Conservation (phyloP, 805 yeast species). For the Naumovozyma castellii region DNA sequence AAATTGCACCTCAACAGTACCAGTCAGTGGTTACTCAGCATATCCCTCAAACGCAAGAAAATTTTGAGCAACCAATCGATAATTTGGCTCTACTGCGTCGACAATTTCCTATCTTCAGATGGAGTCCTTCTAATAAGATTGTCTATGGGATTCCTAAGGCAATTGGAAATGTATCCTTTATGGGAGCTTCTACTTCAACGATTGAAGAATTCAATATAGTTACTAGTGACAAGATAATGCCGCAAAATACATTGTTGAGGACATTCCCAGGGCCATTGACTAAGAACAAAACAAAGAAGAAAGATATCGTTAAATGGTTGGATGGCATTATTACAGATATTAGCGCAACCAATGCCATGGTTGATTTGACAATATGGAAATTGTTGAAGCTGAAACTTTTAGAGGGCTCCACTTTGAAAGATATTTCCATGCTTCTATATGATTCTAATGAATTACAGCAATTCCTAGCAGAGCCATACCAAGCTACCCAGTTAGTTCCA, state of each 20-base stretch:
- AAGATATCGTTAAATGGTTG: slow-evolving; percentile 67
- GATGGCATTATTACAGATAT: slow-evolving; percentile 28
- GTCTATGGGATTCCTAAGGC: slow-evolving; percentile 38
- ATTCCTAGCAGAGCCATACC: slow-evolving; percentile 18
- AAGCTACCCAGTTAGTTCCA: slow-evolving; percentile 10
- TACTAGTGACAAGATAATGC: slow-evolving; percentile 28
- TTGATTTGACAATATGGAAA: slow-evolving; percentile 17
- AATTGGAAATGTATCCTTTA: slow-evolving; percentile 10
- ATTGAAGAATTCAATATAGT: slow-evolving; percentile 30
- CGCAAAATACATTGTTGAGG: slow-evolving; percentile 25
- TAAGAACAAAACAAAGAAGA: slow-evolving; percentile 44
- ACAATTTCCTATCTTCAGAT: slow-evolving; percentile 70
- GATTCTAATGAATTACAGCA: slow-evolving; percentile 23
- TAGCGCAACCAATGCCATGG: slow-evolving; percentile 12
- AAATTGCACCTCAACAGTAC: slow-evolving; percentile 3
- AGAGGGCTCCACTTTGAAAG: slow-evolving; percentile 25
- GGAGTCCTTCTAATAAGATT: slow-evolving; percentile 43
- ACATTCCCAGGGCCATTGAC: slow-evolving; percentile 45
- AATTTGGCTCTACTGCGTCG: slow-evolving; percentile 47
- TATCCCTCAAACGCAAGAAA: not conserved
- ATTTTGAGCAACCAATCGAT: slow-evolving; percentile 23
- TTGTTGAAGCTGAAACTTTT: slow-evolving; percentile 20
- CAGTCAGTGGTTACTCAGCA: not conserved
- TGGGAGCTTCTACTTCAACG: slow-evolving; percentile 10
- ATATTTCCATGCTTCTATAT: slow-evolving; percentile 28